Base-by-base conservation (phyloP, 1,284 basidiomycete species). In the Ceratobasidium sp. region DNA sequence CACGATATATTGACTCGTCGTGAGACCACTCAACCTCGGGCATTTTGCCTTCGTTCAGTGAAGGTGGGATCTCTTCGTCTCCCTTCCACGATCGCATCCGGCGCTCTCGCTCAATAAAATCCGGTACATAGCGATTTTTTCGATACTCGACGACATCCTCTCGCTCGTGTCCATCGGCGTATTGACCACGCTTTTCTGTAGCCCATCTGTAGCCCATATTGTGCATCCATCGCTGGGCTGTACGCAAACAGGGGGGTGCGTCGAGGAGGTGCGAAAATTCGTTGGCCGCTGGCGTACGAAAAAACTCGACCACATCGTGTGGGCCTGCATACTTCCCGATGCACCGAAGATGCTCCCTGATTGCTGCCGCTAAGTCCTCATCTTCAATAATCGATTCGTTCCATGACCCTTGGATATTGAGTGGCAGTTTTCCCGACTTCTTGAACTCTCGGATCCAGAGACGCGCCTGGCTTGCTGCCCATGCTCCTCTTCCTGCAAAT, bases 1-100 rank as follows among this genome's bases (percentile, higher is more conserved):
- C 80, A 77, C 80, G 81, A 69, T 83, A 84, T 8, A 81, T 84
- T 2, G 81, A 83, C 74, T 84, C 79, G 74, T 84, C 79, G 63
- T 85, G 83, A 18, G 80, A 75, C 38, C 57, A 46, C 1, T 46
- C 32, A 8, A 75, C 47, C 21, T 61, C 43, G 47, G 23, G 47
- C 7, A 23, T 26, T 32, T 76, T 76, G 1, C 77, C 73, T 44
- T 30, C 52, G 54, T 80, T 76, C 9, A 78, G 23, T 23, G 54
- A 32, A 28, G 50, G 64, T n/a, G 50, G 35, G 13, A 67, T 55
- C 21, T 67, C 35, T 18, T 52, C 64, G 18, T 67, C 38, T 21
- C 52, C 21, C 54, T 67, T 52, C 49, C 64, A 67, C 4, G 30
- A 41, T 28, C 23, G 64, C 64, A 67, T 67, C n/a, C 35, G 50